These are phyloP conservation scores for Nematodospora anomalae DNA, from an alignment of 1,139 yeast species.

Conservation along the genomic window DNA sequence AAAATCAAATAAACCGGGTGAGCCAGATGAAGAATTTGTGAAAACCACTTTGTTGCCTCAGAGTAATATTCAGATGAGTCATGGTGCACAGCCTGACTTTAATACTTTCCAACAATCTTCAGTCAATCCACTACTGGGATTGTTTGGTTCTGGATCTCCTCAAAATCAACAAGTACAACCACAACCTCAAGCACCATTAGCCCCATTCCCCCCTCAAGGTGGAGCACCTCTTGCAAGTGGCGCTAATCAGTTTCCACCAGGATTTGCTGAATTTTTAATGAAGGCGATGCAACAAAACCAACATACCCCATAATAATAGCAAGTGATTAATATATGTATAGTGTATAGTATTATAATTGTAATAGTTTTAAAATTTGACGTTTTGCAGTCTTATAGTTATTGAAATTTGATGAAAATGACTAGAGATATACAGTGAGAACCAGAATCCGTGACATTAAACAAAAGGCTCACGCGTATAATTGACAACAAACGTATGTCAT, in stretches of 20 bases:
- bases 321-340: background rate
- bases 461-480: too few relatives aligned
- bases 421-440: too few relatives aligned
- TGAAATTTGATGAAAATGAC: too few relatives aligned
- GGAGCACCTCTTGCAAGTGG: constrained; percentile 2
- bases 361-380: too few relatives aligned
- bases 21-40: constrained; percentile 49
- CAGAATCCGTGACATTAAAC: too few relatives aligned
- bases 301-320: constrained; percentile 6
- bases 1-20: constrained; percentile 70
- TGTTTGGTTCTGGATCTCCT: constrained; percentile 32
- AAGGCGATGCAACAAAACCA: constrained; percentile 19
- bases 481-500: too few relatives aligned
- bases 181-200: constrained; percentile 8
- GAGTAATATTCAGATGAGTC: constrained; percentile 19
- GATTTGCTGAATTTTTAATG: constrained; percentile 15
- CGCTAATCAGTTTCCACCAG: constrained; percentile 10
- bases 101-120: constrained; percentile 36
- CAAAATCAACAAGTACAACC: constrained; percentile 16
- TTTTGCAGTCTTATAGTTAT: too few relatives aligned
- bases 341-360: constrained; percentile 1
- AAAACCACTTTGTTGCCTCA: constrained; percentile 37
- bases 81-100: constrained; percentile 39
- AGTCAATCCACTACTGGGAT: constrained; percentile 54
- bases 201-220: constrained; percentile 6